Evolutionary conservation across 768 basidiomycete genomes (phyloP), one percentile per base, ranked within the genome.

Genomic region (Pholiota microspora): DNA sequence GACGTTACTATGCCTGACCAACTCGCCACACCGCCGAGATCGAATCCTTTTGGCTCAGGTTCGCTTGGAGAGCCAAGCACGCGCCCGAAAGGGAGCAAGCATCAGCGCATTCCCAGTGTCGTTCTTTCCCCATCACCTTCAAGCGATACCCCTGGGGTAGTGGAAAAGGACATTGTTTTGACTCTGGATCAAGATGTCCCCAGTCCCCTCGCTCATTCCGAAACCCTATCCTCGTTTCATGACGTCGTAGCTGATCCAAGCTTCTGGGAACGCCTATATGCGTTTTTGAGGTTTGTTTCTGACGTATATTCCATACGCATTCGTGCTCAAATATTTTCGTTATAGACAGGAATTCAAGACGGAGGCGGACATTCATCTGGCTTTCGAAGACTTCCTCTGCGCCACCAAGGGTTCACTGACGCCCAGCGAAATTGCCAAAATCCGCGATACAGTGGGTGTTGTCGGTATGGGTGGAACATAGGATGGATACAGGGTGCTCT

Each of bases 351-450:
- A 92, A 65, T 92, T 91, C 59, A 62, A 74, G 21, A 79, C 77
- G 29, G 78, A 81, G 24, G 69, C 75, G 32, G 94, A 95, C 60
- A 84, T 83, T 1, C 75, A 84, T 27, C 68, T 71, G 13, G 90
- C 87, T 0, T 98, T 92, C 71, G 95, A 98, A 71, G 84, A 87
- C 52, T 96, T 93, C 72, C 79, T 98, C 60, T 75, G 83, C 16
- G 89, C 87, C 0, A 86, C 84, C 68, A 95, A 95, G 67, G 86
- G 84, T 6, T 80, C 79, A 24, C 77, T 99, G 63, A 89, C 84
- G 15, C 85, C 92, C 0, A 85, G 78, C 56, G 92, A 98, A 67
- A 92, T 97, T 53, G 96, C 96, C 12, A 90, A 83, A 76, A 94
- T 98, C 62, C 81, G 96, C 45, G 96, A 98, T 67, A 76, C 78